Evolutionary conservation across 805 yeast species (phyloP), one percentile per base, ranked within the genome.

Genomic region (Candida nanaspora): DNA sequence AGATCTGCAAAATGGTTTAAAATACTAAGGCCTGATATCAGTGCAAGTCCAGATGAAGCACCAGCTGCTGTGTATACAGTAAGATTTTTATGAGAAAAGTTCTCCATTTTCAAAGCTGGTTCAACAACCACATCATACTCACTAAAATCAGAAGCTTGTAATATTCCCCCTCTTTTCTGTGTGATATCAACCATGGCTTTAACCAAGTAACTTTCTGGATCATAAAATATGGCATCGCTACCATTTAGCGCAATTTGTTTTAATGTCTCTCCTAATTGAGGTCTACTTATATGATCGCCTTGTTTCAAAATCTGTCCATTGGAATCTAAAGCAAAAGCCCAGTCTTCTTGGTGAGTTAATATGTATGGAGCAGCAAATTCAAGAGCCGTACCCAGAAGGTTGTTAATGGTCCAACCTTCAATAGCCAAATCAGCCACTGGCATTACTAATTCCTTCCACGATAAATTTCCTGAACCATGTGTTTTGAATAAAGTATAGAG

Each of bases 31-130:
- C 94, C 97, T 2, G 88, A 72, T 14, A 83, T 52, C 37, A 91
- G 62, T 0, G 95, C 94, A 10, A 89, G 74, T 0, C 98, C 98
- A 2, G 89, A 76, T 11, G 93, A 78, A 1, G 89, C 80, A 1
- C 96, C 95, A 26, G 70, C 70, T 15, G 85, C 65, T 0, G 84
- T 76, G 45, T 66, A 75, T 39, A 76, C 75, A 19, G 55, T 52
- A 19, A 55, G 42, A 20, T 57, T 41, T 3, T 46, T 38, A 13
- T 43, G 32, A 9, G 63, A 50, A 41, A 63, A 62, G 32, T 52
- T 51, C 7, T 58, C 55, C 5, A 79, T 60, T 9, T 51, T 50
- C 25, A 81, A 52, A 0, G 80, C 72, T 2, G 61, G 51, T 32
- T 65, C 74, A 29, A 70, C 68, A 2, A 65, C 65, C 2, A 76